phyloP scores from a whole-genome alignment of 192 early-diverging fungal genomes.

The Pilobolus umbonatus region DNA sequence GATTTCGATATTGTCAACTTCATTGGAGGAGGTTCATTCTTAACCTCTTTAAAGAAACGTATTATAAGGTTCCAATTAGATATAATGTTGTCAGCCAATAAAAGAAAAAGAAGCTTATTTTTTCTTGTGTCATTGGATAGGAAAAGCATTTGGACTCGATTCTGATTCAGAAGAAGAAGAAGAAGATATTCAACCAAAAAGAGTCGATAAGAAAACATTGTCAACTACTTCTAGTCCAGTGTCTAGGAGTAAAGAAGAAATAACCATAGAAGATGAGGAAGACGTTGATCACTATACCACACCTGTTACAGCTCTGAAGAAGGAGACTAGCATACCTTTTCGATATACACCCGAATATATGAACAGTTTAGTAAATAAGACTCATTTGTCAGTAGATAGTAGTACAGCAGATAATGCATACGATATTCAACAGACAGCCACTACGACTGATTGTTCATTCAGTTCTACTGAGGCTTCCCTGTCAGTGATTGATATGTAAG shows the following conservation, averaged over 20 bases:
- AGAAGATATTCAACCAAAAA: not conserved
- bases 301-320: too few relatives aligned
- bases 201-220: not conserved
- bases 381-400: too few relatives aligned
- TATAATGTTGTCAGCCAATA: not conserved
- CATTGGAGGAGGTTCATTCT: not conserved
- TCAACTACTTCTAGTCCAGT: not conserved
- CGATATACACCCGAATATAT: too few relatives aligned
- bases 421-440: too few relatives aligned
- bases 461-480: too few relatives aligned
- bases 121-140: not conserved
- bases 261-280: not conserved
- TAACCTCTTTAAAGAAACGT: conserved; percentile 9
- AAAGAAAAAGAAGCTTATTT: not conserved
- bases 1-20: conserved; percentile 23
- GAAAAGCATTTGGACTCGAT: conserved; percentile 10
- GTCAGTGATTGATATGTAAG: not conserved
- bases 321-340: too few relatives aligned
- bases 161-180: not conserved
- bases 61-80: not conserved
- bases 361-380: too few relatives aligned
- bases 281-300: too few relatives aligned
- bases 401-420: too few relatives aligned
- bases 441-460: too few relatives aligned
- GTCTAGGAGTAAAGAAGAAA: too few relatives aligned